Base-by-base conservation (phyloP, 352 stramenopile genomes). In the Phytophthora ramorum region DNA sequence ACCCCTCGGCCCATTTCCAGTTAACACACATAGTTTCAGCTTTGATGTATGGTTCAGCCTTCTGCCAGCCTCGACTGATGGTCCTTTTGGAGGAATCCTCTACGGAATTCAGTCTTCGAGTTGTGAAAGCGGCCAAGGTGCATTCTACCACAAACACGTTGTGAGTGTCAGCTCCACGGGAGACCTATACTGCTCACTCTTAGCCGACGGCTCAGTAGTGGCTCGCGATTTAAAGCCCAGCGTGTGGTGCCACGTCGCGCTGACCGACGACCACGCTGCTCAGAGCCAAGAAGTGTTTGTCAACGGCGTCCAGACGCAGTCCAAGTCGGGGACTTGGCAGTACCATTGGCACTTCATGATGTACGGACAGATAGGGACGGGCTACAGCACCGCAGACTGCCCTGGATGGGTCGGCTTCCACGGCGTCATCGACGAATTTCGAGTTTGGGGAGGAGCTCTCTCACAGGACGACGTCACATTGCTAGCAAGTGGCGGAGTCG, bases 211-310 rank as follows among this genome's bases (percentile, higher is more conserved):
- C 17, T 13, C 54, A 2, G 46, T 61, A 0, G 49, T 73, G 19
- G 66, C 56, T 2, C 49, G 40, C 7, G 22, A 48, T 0, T 57
- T 86, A 5, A 41, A 68, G 26, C 28, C 48, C 0, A 53, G 58
- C 17, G 57, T 50, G 3, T 86, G 77, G 74, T 81, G 81, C 54
- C 71, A 83, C 28, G 32, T 81, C 44, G 76, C 52, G 7, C 45
- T 80, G 14, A 67, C 68, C 4, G 82, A 74, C 34, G 44, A 74
- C 16, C 14, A 55, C 5, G 16, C 52, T 19, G 13, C 50, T 3
- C 58, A 79, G 44, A 7, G 17, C 2, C 50, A 68, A 57, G 22
- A 64, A 28, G 69, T 81, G 34, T 78, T 67, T 7, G 22, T 81
- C 1, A 41, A 81, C 41, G 76, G 73, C 7, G n/a, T 51, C 0